Evolutionary conservation across 2,329 filamentous ascomycete genomes (phyloP).

Genomic region (Alternaria conjuncta): DNA sequence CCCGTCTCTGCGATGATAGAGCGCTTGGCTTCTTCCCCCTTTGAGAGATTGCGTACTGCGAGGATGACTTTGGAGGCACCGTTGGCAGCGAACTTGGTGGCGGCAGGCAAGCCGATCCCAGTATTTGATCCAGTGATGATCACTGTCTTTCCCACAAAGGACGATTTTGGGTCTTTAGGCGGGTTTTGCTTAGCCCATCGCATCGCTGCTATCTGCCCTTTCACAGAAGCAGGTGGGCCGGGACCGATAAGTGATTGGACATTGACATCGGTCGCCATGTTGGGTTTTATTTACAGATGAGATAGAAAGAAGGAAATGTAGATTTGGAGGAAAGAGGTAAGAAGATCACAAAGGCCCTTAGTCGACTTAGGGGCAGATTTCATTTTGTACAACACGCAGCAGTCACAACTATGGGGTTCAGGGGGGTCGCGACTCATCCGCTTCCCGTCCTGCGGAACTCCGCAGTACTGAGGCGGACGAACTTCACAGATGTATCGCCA

Average conservation of each 20-base stretch:
- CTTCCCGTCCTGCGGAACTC: background rate
- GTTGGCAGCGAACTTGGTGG: background rate
- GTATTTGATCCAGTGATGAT: slow-evolving; percentile 7
- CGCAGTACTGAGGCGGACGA: background rate
- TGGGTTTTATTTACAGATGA: background rate
- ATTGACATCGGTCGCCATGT: background rate
- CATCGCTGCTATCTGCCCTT: background rate
- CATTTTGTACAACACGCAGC: background rate
- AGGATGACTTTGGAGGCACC: background rate
- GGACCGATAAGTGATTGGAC: background rate
- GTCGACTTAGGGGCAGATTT: background rate
- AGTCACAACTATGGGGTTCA: background rate
- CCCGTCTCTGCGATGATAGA: background rate
- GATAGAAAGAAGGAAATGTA: background rate
- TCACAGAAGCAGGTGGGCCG: background rate
- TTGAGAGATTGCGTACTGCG: background rate
- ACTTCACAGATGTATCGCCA: background rate
- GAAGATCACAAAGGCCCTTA: background rate
- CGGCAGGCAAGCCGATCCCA: slow-evolving; percentile 1
- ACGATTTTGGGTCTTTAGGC: background rate
- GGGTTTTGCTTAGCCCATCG: background rate
- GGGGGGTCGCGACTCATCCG: background rate
- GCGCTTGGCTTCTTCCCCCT: background rate
- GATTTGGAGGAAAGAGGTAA: background rate
- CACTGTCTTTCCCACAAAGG: slow-evolving; percentile 1